These are phyloP conservation scores for Bretziella fagacearum DNA, from an alignment of 2,329 filamentous ascomycete species.

Conservation along the genomic window DNA sequence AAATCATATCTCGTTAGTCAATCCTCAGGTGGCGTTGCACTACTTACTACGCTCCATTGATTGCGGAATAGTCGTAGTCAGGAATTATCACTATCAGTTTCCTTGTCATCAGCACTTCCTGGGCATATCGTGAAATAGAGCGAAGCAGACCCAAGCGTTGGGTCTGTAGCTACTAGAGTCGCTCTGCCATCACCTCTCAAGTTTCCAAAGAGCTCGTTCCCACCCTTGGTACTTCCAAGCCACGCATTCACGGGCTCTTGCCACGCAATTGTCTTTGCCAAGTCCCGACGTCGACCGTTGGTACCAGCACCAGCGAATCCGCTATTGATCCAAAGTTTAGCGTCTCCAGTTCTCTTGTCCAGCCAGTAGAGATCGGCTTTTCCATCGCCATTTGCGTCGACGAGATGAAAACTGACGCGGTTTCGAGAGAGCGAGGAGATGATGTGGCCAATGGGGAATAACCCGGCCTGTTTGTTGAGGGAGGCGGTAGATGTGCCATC, in stretches of 20 bases:
- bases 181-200: slow-evolving; percentile 19
- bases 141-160: background rate
- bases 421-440: slow-evolving; percentile 20
- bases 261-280: background rate
- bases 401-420: slow-evolving; percentile 23
- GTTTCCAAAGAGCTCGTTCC: slow-evolving; percentile 18
- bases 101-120: slow-evolving; percentile 3
- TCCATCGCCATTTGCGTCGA: slow-evolving; percentile 25
- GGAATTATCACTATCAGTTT: slow-evolving; percentile 5
- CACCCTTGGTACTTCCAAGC: slow-evolving; percentile 15
- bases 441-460: slow-evolving; percentile 19
- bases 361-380: slow-evolving; percentile 22
- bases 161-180: slow-evolving; percentile 17
- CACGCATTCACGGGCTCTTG: background rate
- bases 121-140: slow-evolving; percentile 5
- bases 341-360: slow-evolving; percentile 23
- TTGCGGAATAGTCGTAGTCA: slow-evolving; percentile 3
- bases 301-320: slow-evolving; percentile 14
- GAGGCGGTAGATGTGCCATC: slow-evolving; percentile 19
- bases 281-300: background rate
- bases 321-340: slow-evolving; percentile 21
- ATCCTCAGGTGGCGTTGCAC: too few species aligned
- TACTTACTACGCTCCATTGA: background rate
- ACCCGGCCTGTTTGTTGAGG: slow-evolving; percentile 16
- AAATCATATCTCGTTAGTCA: too few species aligned